Conservation (phyloP, 148 eudicot genomes). For the Cornus kousa region DNA sequence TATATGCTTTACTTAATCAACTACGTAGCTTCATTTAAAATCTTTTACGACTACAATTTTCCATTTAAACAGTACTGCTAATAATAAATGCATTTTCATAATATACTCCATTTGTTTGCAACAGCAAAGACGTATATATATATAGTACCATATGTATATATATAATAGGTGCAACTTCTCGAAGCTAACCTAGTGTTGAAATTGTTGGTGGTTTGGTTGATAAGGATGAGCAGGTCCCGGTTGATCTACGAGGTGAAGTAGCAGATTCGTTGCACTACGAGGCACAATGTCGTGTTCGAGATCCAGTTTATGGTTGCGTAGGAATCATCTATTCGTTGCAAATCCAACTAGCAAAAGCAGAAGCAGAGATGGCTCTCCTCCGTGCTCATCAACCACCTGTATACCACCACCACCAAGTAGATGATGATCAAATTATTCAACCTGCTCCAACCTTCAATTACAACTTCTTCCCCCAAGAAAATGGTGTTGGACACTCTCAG, state of each 20-base stretch:
- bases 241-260: slow-evolving; percentile 15
- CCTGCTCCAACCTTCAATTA: not conserved
- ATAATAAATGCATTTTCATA: no score
- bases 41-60: no score
- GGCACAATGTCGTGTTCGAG: slow-evolving; percentile 20
- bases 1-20: no score
- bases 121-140: no score
- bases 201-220: no score
- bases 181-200: no score
- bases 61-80: no score
- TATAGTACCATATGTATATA: no score
- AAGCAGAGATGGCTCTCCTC: slow-evolving; percentile 15
- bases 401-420: no score
- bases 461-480: not conserved
- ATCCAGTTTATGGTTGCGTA: slow-evolving; percentile 36
- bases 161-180: no score
- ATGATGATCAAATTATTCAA: not conserved
- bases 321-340: slow-evolving; percentile 17
- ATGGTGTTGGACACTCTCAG: not conserved
- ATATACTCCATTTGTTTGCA: no score
- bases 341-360: slow-evolving; percentile 11
- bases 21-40: no score
- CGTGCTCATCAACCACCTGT: not conserved
- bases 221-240: slow-evolving; percentile 16
- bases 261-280: slow-evolving; percentile 25